These are phyloP conservation scores for Secale cereale DNA, from an alignment of 176 grass and related monocot genomes.

Conservation along the genomic window DNA sequence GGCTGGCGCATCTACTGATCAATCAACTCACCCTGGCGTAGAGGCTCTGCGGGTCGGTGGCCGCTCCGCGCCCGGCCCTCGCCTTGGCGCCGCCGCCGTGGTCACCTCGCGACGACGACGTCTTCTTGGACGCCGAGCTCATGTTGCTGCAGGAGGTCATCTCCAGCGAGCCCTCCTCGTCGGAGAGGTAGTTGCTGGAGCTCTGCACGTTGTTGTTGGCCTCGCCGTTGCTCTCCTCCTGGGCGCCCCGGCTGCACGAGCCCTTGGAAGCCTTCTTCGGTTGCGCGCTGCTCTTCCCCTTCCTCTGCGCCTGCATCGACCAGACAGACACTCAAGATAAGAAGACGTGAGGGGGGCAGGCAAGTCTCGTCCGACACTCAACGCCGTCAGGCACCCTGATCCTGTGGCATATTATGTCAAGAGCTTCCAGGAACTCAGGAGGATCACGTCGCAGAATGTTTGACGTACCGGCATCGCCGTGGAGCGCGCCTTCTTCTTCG, in stretches of 20 bases:
- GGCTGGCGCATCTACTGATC: not conserved
- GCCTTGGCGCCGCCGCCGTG: constrained; percentile 39
- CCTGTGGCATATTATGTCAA: not conserved
- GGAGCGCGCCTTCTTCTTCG: constrained; percentile 49
- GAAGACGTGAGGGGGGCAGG: too few species aligned
- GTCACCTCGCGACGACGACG: constrained; percentile 32
- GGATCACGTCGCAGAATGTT: not conserved
- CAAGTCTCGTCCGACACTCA: too few species aligned
- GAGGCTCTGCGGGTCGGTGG: constrained; percentile 83
- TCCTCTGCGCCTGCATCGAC: constrained; percentile 47
- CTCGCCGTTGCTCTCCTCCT: constrained; percentile 48
- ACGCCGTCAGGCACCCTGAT: constrained; percentile 1
- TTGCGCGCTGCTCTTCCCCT: constrained; percentile 40
- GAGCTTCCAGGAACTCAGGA: not conserved
- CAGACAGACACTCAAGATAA: not conserved
- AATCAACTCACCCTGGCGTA: constrained; percentile 65
- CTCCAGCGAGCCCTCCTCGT: constrained; percentile 62
- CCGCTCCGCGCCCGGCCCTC: constrained; percentile 62
- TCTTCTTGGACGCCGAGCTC: constrained; percentile 59
- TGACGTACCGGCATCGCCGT: constrained; percentile 27
- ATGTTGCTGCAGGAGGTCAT: constrained; percentile 48
- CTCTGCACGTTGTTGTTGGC: constrained; percentile 33
- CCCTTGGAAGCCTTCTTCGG: constrained; percentile 57
- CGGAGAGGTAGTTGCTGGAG: constrained; percentile 60
- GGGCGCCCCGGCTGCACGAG: constrained; percentile 27